phyloP scores from a whole-genome alignment of 2,329 filamentous ascomycete species.

The Lachnellula occidentalis region DNA sequence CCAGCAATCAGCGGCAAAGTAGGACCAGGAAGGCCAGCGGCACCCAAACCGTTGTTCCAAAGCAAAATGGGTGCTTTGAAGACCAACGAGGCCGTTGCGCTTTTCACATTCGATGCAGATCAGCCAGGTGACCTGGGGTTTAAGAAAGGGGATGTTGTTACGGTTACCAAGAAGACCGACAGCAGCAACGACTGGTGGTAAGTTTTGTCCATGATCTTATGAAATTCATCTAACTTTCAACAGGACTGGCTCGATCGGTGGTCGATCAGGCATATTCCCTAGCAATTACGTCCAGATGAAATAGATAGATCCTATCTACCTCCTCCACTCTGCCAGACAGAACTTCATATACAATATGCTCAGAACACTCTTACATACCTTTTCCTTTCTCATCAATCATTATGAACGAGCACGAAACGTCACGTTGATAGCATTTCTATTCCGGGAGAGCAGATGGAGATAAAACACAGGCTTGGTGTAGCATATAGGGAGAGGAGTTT shows the following conservation, averaged over 20 bases:
- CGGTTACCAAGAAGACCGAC: constrained; percentile 88
- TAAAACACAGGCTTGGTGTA: background rate
- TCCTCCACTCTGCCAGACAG: background rate
- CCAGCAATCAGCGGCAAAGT: constrained; percentile 33
- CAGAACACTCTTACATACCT: background rate
- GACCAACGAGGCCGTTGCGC: constrained; percentile 79
- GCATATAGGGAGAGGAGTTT: background rate
- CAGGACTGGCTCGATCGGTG: constrained; percentile 84
- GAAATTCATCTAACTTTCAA: constrained; percentile 14
- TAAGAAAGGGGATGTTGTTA: constrained; percentile 96
- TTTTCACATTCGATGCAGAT: constrained; percentile 92
- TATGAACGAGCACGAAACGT: background rate
- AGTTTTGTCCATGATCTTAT: constrained; percentile 30
- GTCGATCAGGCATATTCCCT: constrained; percentile 86
- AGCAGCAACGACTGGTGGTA: constrained; percentile 94
- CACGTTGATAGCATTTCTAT: background rate
- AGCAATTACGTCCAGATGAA: constrained; percentile 70
- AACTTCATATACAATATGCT: background rate
- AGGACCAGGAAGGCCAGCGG: constrained; percentile 72
- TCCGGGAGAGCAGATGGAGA: background rate
- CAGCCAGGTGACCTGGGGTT: constrained; percentile 90
- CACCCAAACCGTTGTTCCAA: constrained; percentile 81
- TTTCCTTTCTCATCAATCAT: background rate
- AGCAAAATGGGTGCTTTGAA: constrained; percentile 51
- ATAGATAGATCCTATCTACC: constrained; percentile 12